Base-by-base conservation (phyloP, 169 alveolate species). In the Cryptosporidium muris region DNA sequence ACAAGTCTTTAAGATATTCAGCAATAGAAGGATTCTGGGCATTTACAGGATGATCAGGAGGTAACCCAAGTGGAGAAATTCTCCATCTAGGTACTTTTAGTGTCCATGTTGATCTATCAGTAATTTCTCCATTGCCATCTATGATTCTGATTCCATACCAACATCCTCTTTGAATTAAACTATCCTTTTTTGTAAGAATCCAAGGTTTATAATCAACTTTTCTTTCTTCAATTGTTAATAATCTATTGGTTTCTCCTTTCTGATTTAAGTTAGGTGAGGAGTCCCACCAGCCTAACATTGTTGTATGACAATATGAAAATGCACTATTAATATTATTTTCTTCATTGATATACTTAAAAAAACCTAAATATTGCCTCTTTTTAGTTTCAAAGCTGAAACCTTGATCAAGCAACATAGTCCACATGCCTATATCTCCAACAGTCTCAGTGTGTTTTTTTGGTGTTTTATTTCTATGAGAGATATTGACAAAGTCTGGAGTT, bases 231-330 rank as follows among this genome's bases (percentile, higher is more conserved):
- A 58, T 9, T 42, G 85, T 43, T 14, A 74, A 74, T 58, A 74
- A 36, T 9, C 60, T 74, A 16, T 67, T 67, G 40, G n/a, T 67
- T 16, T 56, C 40, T 37, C 16, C 66, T 5, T 9, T 5, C 14
- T 5, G n/a, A 4, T 2, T 25, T 58, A 40, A 7, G 4, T 74
- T 64, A n/a, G 81, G 81, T 49, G 47, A 66, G 2, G 85, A 74
- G 43, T 74, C 68, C 85, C 85, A 74, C 85, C 85, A 74, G 25
- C 85, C 85, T 48, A 74, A 58, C 14, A 74, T 45, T 8, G 85
- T 74, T 40, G 85, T 74, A 45, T 74, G 85, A 14, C 85, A 74
- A 48, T 58, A 74, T 9, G 74, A 36, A 60, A 58, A 74, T 58
- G 85, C 38, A 11, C 52, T 48, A 74, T 74, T 74, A 40, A 74